A percentile compares a stretch with the other conserved stretches of the same genome.
phyloP scores from a whole-genome alignment of 2,329 filamentous ascomycete species.

The Zymoseptoria ardabiliae region DNA sequence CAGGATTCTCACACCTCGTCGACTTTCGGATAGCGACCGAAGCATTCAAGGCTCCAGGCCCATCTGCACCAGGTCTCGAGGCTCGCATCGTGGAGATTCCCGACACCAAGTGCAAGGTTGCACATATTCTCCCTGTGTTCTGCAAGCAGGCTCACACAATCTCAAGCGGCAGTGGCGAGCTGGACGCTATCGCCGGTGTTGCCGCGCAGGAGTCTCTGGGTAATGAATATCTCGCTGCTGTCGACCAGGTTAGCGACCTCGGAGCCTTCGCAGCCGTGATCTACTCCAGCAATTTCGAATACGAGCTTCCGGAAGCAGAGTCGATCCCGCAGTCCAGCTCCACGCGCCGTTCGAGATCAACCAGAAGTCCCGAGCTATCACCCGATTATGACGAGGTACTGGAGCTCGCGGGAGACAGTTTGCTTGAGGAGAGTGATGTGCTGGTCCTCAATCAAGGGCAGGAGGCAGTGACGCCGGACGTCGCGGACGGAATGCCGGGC shows the following conservation, averaged over 20 bases:
- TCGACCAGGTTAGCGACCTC: conserved; percentile 68
- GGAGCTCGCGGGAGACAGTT: conserved; percentile 7
- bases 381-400: conserved; percentile 10
- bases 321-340: neutral
- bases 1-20: conserved; percentile 75
- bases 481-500: neutral
- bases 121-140: conserved; percentile 81
- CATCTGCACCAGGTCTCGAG: conserved; percentile 41
- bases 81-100: conserved; percentile 44
- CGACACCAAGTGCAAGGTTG: conserved; percentile 61
- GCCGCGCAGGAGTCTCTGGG: conserved; percentile 28
- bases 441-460: conserved; percentile 12
- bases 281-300: conserved; percentile 72
- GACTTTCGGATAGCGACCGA: conserved; percentile 73
- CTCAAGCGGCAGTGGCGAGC: conserved; percentile 65
- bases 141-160: conserved; percentile 87
- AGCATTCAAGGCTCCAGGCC: conserved; percentile 57
- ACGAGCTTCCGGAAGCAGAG: conserved; percentile 36
- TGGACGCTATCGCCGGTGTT: conserved; percentile 35
- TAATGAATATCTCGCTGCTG: conserved; percentile 51
- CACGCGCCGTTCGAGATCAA: neutral
- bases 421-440: conserved; percentile 15
- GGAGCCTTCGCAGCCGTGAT: conserved; percentile 82
- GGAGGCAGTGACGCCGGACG: conserved; percentile 2
- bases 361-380: conserved; percentile 10